Evolutionary conservation across 805 yeast genomes (phyloP).

Genomic region (Kuraishia borneana): DNA sequence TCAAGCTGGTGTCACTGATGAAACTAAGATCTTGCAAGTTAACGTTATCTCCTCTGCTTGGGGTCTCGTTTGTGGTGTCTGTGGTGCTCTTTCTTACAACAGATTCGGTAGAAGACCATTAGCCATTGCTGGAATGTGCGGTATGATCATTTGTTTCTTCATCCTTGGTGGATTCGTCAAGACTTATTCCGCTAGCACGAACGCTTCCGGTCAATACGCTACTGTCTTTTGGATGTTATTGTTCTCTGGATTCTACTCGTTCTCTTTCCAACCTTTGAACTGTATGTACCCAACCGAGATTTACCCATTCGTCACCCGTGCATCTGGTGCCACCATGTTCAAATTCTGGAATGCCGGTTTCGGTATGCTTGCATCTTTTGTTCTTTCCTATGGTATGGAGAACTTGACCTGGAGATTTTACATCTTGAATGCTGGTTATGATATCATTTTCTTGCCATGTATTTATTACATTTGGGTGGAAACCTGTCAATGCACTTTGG

Average conservation of each 20-base stretch:
- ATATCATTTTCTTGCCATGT: constrained; percentile 10
- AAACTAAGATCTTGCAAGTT: constrained; percentile 13
- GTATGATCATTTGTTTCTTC: constrained; percentile 14
- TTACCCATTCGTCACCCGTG: constrained; percentile 11
- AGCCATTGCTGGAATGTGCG: constrained; percentile 10
- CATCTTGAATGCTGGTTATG: constrained; percentile 14
- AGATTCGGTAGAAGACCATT: constrained; percentile 13
- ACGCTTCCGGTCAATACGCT: constrained; percentile 11
- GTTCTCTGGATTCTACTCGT: constrained; percentile 12
- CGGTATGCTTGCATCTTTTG: constrained; percentile 14
- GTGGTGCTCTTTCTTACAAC: constrained; percentile 13
- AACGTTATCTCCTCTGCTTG: constrained; percentile 12
- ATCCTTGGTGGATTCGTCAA: constrained; percentile 14
- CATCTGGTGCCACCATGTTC: constrained; percentile 15
- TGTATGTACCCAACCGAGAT: constrained; percentile 16
- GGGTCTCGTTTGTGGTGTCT: constrained; percentile 11
- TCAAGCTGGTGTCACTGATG: constrained; percentile 13
- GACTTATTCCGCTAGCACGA: constrained; percentile 10
- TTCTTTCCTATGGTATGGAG: constrained; percentile 18
- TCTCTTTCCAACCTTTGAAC: constrained; percentile 15
- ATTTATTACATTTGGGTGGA: constrained; percentile 15
- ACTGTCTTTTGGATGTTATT: constrained; percentile 12
- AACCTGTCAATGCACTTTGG: constrained; percentile 15
- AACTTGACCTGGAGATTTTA: constrained; percentile 13
- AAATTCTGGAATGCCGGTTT: constrained; percentile 12